Conservation (phyloP, 2,329 filamentous ascomycete species). For the Colletotrichum orchidophilum region DNA sequence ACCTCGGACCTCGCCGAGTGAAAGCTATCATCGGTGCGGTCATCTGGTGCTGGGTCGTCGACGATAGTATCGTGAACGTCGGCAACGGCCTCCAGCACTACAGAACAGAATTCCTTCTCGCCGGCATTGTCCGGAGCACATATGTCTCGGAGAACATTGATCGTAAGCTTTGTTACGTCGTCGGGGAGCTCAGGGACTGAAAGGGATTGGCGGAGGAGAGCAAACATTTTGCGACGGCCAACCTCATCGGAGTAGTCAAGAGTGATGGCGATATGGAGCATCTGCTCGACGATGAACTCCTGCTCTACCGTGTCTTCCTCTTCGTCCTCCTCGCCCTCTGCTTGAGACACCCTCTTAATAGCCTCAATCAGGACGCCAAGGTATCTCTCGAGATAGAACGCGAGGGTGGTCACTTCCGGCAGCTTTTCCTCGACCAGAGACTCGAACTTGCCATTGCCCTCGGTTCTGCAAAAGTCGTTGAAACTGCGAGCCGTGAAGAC, state of each 20-base stretch:
- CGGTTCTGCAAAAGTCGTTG: constrained; percentile 88
- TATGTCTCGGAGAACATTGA: constrained; percentile 83
- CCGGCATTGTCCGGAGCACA: constrained; percentile 79
- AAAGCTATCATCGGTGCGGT: constrained; percentile 77
- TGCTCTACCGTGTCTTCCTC: constrained; percentile 89
- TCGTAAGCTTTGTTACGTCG: constrained; percentile 87
- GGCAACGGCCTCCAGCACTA: constrained; percentile 91
- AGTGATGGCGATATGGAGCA: constrained; percentile 90
- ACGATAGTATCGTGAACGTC: constrained; percentile 96
- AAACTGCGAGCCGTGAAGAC: constrained; percentile 92
- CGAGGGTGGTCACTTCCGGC: constrained; percentile 91
- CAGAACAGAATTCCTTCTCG: constrained; percentile 83
- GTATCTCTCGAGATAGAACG: constrained; percentile 86
- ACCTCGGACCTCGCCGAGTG: constrained; percentile 92
- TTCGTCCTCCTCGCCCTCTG: constrained; percentile 68
- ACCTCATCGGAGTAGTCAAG: constrained; percentile 98
- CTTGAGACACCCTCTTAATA: constrained; percentile 65
- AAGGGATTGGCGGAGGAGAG: constrained; percentile 84
- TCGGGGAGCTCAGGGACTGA: constrained; percentile 90
- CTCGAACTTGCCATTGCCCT: constrained; percentile 79
- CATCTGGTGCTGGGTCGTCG: constrained; percentile 67
- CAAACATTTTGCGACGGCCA: constrained; percentile 94
- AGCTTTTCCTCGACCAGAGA: constrained; percentile 89
- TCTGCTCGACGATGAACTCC: constrained; percentile 95
- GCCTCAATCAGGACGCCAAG: constrained; percentile 74